phyloP scores from a whole-genome alignment of 2,329 filamentous ascomycete species.

The Hyphodiscus sp. region DNA sequence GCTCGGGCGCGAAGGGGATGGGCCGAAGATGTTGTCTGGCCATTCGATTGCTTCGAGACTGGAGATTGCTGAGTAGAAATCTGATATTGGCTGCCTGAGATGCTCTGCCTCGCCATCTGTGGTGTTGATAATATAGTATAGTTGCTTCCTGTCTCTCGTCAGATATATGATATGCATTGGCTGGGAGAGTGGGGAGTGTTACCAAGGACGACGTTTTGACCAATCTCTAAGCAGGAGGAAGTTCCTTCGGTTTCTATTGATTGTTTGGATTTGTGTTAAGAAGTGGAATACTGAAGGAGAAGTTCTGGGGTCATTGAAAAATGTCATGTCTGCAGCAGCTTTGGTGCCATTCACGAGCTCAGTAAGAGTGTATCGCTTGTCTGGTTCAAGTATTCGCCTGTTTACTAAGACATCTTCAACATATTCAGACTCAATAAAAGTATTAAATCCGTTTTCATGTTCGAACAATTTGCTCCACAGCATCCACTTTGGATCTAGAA shows the following conservation, averaged over 20 bases:
- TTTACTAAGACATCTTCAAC: constrained; percentile 14
- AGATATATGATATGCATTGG: background rate
- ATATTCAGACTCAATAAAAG: constrained; percentile 3
- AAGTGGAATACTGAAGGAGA: too few relatives aligned
- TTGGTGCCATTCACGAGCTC: background rate
- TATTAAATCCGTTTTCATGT: constrained; percentile 25
- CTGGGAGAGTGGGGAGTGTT: background rate
- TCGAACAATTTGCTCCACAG: constrained; percentile 24
- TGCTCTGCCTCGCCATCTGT: background rate
- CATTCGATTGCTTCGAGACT: background rate
- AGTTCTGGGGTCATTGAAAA: too few relatives aligned
- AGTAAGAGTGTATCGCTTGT: constrained; percentile 3
- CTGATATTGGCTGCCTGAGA: background rate
- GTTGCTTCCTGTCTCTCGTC: constrained; percentile 7
- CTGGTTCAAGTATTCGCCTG: constrained; percentile 10
- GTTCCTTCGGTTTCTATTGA: constrained; percentile 13
- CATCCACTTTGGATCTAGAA: constrained; percentile 15
- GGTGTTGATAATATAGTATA: constrained; percentile 15
- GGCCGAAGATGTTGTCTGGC: background rate
- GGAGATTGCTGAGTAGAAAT: constrained; percentile 5
- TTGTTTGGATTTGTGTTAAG: background rate
- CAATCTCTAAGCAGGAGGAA: constrained; percentile 15
- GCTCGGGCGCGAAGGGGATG: constrained; percentile 1
- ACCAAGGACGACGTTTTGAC: constrained; percentile 15
- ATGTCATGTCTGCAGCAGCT: background rate